Base-by-base conservation (phyloP, 139 green algal genomes). In the Chlamydomonas eustigma region DNA sequence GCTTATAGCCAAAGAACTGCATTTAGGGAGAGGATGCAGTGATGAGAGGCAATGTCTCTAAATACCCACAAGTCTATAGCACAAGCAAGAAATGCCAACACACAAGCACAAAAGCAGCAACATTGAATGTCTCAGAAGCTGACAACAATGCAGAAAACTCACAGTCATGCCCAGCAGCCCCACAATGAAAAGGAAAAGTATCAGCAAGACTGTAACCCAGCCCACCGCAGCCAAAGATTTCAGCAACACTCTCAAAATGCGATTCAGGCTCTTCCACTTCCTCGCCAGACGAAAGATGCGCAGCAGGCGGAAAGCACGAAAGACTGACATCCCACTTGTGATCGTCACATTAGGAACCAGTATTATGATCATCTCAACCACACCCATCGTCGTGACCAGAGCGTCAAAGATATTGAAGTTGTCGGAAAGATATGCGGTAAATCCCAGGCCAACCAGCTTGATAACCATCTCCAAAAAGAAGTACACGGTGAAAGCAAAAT, bases 81-180 rank as follows among this genome's bases (percentile, higher is more conserved):
- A n/a, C n/a, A n/a, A n/a, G n/a, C n/a, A n/a, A n/a, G n/a, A n/a
- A n/a, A n/a, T n/a, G n/a, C n/a, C n/a, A n/a, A n/a, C n/a, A n/a
- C n/a, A n/a, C n/a, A n/a, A n/a, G n/a, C n/a, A n/a, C n/a, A n/a
- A n/a, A n/a, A n/a, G n/a, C n/a, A n/a, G n/a, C n/a, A n/a, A n/a
- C n/a, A n/a, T n/a, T n/a, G n/a, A n/a, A n/a, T n/a, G n/a, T n/a
- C n/a, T n/a, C n/a, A n/a, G n/a, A n/a, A n/a, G n/a, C n/a, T n/a
- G n/a, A n/a, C n/a, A n/a, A n/a, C n/a, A n/a, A n/a, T n/a, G n/a
- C n/a, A n/a, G n/a, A n/a, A n/a, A n/a, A 58, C 44, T 58, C 44
- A 58, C 44, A 84, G 38, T 85, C 58, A 76, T 75, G 64, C 78
- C 78, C 50, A 83, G 50, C 78, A 83, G 72, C 4, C n/a, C 63